Conservation (phyloP, 2,329 filamentous ascomycete genomes). For the Nigrograna mackinnonii region DNA sequence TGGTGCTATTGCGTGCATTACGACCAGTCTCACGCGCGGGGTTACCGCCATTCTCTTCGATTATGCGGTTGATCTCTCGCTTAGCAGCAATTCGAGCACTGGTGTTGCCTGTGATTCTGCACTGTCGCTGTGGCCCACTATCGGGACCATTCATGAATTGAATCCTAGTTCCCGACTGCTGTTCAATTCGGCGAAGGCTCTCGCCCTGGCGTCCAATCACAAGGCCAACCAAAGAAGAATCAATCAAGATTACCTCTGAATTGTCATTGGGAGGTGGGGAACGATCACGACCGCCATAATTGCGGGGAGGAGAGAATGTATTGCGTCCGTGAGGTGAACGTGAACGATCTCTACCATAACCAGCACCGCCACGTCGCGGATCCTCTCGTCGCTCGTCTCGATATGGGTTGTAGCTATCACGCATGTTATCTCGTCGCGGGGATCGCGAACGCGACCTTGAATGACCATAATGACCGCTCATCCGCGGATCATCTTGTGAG, state of each 20-base stretch:
- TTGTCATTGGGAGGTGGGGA: slow-evolving; percentile 70
- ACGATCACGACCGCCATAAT: slow-evolving; percentile 54
- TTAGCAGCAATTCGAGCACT: slow-evolving; percentile 77
- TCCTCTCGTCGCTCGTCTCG: slow-evolving; percentile 81
- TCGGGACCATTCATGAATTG: slow-evolving; percentile 83
- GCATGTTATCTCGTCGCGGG: slow-evolving; percentile 66
- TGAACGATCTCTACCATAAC: slow-evolving; percentile 72
- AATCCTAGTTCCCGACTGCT: slow-evolving; percentile 79
- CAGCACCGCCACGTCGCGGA: slow-evolving; percentile 57
- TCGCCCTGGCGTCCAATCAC: slow-evolving; percentile 92
- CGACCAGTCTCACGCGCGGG: slow-evolving; percentile 43
- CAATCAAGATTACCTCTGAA: slow-evolving; percentile 81
- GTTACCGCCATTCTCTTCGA: slow-evolving; percentile 77
- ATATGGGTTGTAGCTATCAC: slow-evolving; percentile 80
- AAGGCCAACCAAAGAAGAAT: slow-evolving; percentile 82
- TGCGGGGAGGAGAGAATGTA: slow-evolving; percentile 64
- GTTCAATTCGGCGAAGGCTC: slow-evolving; percentile 82
- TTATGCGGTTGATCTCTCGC: slow-evolving; percentile 82
- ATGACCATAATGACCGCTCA: slow-evolving; percentile 63
- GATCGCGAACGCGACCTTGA: slow-evolving; percentile 71
- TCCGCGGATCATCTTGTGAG: slow-evolving; percentile 49
- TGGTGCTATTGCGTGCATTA: slow-evolving; percentile 45
- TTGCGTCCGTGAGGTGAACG: slow-evolving; percentile 67
- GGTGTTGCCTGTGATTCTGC: slow-evolving; percentile 79
- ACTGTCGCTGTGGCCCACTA: slow-evolving; percentile 75